phyloP scores from a whole-genome alignment of 176 grass and related monocot genomes.

The Oryza glaberrima region DNA sequence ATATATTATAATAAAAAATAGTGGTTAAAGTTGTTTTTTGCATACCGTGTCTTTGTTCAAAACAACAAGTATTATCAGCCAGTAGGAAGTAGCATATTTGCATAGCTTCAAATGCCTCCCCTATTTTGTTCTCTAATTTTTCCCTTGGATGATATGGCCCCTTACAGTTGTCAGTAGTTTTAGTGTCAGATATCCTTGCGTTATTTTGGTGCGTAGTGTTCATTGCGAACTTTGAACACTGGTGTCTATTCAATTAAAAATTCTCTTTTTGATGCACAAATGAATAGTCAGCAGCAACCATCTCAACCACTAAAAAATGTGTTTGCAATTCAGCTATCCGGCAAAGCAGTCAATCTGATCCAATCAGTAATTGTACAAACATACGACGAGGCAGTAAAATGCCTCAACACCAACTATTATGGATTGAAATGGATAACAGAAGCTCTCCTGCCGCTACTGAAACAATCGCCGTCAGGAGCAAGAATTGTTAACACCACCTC shows the following conservation, averaged over 20 bases:
- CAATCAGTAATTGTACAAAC: conserved; percentile 61
- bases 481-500: conserved; percentile 76
- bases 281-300: not conserved
- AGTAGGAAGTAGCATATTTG: not conserved
- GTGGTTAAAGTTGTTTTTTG: no score
- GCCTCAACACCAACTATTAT: conserved; percentile 61
- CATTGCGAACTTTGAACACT: not conserved
- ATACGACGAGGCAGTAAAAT: conserved; percentile 49
- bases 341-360: conserved; percentile 58
- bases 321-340: conserved; percentile 58
- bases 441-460: conserved; percentile 70
- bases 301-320: not conserved
- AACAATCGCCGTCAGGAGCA: conserved; percentile 58
- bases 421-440: conserved; percentile 70
- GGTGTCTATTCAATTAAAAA: no score
- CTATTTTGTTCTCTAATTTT: not conserved
- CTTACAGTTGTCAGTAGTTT: not conserved
- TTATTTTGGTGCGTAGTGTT: not conserved
- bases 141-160: not conserved
- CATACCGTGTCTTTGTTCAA: no score
- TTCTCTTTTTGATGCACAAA: not conserved
- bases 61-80: no score
- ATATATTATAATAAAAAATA: no score
- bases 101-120: not conserved
- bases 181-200: not conserved